Conservation (phyloP, 345 rosid species). For the Psidium guajava region DNA sequence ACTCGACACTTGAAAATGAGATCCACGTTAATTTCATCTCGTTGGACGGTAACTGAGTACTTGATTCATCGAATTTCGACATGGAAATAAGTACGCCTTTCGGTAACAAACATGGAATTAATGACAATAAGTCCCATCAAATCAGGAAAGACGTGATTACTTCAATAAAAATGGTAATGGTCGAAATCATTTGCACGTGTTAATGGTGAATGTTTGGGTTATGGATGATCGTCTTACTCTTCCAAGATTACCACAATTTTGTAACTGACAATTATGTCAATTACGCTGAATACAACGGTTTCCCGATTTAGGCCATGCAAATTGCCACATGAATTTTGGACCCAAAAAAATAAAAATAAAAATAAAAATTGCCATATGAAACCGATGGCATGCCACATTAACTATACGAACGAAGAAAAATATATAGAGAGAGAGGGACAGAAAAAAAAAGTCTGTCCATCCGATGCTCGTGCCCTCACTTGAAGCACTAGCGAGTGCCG, state of each 20-base stretch:
- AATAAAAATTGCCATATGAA: no score
- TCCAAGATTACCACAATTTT: background rate
- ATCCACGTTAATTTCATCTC: background rate
- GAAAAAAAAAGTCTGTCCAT: no score
- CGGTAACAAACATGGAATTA: background rate
- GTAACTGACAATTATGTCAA: accelerated
- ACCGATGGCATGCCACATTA: background rate
- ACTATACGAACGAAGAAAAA: background rate
- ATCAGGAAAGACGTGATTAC: background rate
- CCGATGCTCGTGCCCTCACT: no score
- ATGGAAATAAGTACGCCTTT: background rate
- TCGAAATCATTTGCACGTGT: background rate
- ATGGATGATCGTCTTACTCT: background rate
- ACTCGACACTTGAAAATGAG: accelerated
- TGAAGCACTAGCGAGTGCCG: no score
- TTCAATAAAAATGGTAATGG: background rate
- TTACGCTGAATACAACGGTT: accelerated
- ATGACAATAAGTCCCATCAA: accelerated
- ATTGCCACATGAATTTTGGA: background rate
- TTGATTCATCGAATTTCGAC: background rate
- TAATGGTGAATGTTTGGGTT: background rate
- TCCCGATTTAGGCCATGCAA: background rate
- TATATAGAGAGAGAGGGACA: background rate
- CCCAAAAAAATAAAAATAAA: no score
- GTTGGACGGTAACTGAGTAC: background rate